These are phyloP conservation scores for Fusarium burgessii DNA, from an alignment of 2,329 filamentous ascomycete species.

Conservation along the genomic window DNA sequence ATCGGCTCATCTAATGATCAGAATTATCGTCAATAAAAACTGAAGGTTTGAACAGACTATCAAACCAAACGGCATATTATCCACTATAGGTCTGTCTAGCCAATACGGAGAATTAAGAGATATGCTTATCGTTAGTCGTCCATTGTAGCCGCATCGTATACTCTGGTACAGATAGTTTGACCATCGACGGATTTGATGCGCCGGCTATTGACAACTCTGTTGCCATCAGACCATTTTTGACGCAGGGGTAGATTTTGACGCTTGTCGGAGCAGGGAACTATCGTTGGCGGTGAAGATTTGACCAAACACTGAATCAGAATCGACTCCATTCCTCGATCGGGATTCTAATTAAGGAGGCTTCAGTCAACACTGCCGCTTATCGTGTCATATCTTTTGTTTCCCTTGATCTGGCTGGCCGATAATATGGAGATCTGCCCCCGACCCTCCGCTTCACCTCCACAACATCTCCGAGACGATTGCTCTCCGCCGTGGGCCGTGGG, in stretches of 20 bases:
- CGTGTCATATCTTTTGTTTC: background rate
- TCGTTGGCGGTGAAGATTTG: constrained; percentile 32
- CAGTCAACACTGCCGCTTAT: constrained; percentile 4
- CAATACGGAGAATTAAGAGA: background rate
- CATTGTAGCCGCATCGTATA: constrained; percentile 25
- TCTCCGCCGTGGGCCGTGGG: constrained; percentile 28
- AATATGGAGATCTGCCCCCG: constrained; percentile 12
- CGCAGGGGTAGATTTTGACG: constrained; percentile 38
- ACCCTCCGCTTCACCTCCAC: constrained; percentile 25
- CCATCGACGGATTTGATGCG: constrained; percentile 14
- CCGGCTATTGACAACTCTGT: constrained; percentile 33
- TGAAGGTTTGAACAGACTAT: constrained; percentile 16
- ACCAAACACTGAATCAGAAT: constrained; percentile 2
- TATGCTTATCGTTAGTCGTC: background rate
- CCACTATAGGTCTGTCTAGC: background rate
- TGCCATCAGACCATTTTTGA: constrained; percentile 42
- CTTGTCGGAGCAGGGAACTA: constrained; percentile 24
- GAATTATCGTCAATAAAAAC: constrained; percentile 15
- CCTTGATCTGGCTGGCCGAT: constrained; percentile 15
- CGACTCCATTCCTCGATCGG: background rate
- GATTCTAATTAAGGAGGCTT: constrained; percentile 27
- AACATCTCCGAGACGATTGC: constrained; percentile 26
- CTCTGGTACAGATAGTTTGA: constrained; percentile 14
- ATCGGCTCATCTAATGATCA: constrained; percentile 21
- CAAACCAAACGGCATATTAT: constrained; percentile 6